phyloP scores from a whole-genome alignment of 129 eudicot genomes.

The Rutidosis leptorrhynchoides region DNA sequence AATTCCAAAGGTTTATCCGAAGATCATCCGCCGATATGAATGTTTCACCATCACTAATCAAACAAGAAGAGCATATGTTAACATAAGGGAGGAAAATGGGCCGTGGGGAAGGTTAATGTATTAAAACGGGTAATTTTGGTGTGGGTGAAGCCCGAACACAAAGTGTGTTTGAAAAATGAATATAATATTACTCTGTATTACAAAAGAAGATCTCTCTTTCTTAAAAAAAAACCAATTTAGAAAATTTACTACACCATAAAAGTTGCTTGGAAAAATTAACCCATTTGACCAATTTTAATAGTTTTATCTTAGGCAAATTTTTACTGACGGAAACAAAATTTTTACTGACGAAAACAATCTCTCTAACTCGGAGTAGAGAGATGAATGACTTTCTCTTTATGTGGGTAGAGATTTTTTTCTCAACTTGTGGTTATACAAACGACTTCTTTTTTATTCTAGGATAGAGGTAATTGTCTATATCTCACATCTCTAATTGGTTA shows the following conservation, averaged over 20 bases:
- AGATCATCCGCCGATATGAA: constrained; percentile 98
- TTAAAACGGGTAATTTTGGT: background rate
- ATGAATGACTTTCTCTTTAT: no score
- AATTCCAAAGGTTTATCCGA: constrained; percentile 95
- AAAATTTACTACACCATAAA: background rate
- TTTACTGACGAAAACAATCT: no score
- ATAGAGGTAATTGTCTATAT: no score
- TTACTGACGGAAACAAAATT: no score
- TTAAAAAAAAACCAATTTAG: background rate
- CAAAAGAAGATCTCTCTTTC: background rate
- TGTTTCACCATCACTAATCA: constrained; percentile 68
- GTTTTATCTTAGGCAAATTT: background rate
- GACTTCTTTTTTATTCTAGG: no score
- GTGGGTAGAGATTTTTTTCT: no score
- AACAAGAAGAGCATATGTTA: background rate
- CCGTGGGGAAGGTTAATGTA: background rate
- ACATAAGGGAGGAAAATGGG: background rate
- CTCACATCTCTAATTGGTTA: no score
- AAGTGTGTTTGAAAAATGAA: background rate
- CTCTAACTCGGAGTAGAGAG: no score
- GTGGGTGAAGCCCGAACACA: background rate
- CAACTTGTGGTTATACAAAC: no score
- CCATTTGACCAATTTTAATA: background rate
- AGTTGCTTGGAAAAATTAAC: background rate
- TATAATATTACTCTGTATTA: background rate